phyloP scores from a whole-genome alignment of 495 filamentous ascomycete genomes.

The Apiosordaria backusii region DNA sequence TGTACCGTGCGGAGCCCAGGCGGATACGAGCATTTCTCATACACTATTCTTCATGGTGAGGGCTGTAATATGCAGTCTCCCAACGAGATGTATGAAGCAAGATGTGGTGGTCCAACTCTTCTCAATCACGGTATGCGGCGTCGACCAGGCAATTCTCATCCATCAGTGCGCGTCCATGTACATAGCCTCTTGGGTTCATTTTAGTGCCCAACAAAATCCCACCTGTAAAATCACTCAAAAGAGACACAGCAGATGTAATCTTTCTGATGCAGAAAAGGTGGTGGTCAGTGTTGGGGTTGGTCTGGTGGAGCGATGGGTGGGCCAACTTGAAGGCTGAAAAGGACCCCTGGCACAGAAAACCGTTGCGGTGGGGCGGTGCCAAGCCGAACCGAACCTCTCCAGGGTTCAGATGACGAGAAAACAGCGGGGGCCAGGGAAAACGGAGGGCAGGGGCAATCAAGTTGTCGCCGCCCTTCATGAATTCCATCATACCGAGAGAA shows the following conservation, averaged over 20 bases:
- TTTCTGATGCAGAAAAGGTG: not conserved
- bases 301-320: not conserved
- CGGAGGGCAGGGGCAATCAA: not conserved
- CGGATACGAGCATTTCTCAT: constrained; percentile 6
- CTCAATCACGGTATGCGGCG: no score
- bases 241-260: not conserved
- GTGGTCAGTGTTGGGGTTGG: not conserved
- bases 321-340: not conserved
- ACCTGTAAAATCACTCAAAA: not conserved
- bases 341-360: constrained; percentile 1
- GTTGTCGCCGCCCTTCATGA: not conserved
- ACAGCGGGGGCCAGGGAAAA: not conserved
- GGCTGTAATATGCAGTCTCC: not conserved
- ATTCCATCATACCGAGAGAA: not conserved
- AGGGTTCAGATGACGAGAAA: constrained; percentile 2
- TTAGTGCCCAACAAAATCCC: not conserved
- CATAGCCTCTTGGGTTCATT: not conserved
- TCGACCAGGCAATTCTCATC: no score
- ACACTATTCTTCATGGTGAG: not conserved
- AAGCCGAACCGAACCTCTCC: not conserved
- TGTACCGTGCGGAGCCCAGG: no score
- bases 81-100: not conserved
- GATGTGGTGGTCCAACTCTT: no score
- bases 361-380: constrained; percentile 1
- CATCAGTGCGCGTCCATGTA: no score